phyloP scores from a whole-genome alignment of 2,329 filamentous ascomycete species.

The Polychaeton citri region DNA sequence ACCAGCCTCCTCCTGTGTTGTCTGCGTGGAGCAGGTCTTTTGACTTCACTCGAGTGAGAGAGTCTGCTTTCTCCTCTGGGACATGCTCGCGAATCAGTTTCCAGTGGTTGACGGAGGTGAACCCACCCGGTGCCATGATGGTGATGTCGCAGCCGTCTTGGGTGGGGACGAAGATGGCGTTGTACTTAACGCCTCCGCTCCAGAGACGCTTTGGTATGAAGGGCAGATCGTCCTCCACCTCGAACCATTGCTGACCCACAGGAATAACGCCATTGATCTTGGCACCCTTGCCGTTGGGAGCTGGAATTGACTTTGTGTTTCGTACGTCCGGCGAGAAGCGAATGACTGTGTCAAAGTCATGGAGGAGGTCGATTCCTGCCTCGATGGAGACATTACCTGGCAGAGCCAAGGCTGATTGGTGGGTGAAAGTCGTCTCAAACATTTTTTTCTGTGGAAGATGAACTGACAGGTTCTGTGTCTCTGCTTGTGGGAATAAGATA shows the following conservation, averaged over 20 bases:
- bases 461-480: too few species aligned
- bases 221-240: conserved; percentile 22
- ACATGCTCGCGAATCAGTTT: conserved; percentile 14
- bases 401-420: conserved; percentile 16
- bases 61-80: conserved; percentile 7
- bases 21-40: conserved; percentile 14
- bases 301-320: conserved; percentile 12
- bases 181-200: conserved; percentile 20
- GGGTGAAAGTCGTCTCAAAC: conserved; percentile 20
- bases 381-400: conserved; percentile 13
- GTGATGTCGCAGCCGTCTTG: conserved; percentile 22
- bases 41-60: conserved; percentile 6
- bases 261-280: conserved; percentile 5
- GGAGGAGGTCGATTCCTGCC: conserved; percentile 15
- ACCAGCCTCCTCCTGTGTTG: conserved; percentile 11
- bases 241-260: conserved; percentile 13
- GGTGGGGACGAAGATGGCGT: conserved; percentile 15
- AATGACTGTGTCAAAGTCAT: conserved; percentile 21
- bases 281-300: conserved; percentile 7
- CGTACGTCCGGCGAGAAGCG: conserved; percentile 19
- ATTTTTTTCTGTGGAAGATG: too few species aligned
- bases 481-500: too few species aligned
- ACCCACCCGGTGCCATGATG: conserved; percentile 21
- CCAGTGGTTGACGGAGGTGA: conserved; percentile 21
- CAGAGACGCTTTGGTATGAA: conserved; percentile 22